phyloP scores from a whole-genome alignment of 257 asterid species.

The Fraxinus anomala region DNA sequence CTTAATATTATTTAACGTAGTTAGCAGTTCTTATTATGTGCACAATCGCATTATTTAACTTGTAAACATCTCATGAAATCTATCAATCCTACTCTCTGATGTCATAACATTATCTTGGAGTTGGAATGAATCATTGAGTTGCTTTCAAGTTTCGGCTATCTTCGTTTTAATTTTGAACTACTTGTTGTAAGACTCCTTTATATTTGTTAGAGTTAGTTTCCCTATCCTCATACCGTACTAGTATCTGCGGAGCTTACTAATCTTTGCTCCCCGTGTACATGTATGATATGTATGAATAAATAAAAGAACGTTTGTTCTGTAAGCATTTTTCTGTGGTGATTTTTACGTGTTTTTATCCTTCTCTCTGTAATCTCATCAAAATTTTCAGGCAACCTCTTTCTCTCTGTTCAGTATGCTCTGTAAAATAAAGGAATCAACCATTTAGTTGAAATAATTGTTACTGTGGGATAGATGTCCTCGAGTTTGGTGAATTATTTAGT shows the following conservation, averaged over 20 bases:
- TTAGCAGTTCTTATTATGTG: not conserved
- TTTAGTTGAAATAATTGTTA: not conserved
- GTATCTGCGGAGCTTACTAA: not conserved
- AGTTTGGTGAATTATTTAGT: not conserved
- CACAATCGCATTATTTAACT: not conserved
- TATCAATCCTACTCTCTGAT: not conserved
- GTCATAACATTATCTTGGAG: not conserved
- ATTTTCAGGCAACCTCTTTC: not conserved
- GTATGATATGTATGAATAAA: not conserved
- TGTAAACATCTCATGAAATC: not conserved
- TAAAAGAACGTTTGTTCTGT: not conserved
- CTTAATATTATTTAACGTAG: not conserved
- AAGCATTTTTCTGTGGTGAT: not conserved
- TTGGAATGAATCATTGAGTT: not conserved
- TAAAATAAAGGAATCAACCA: not conserved
- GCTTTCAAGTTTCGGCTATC: not conserved
- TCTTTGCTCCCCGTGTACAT: not conserved
- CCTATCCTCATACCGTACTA: not conserved
- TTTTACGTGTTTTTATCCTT: not conserved
- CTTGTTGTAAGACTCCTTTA: not conserved
- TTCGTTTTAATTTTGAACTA: not conserved
- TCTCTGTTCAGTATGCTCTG: not conserved
- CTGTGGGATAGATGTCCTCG: not conserved
- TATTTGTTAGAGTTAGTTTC: not conserved
- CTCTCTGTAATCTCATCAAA: not conserved